These are phyloP conservation scores for Catenaria anguillulae DNA, from an alignment of 371 early-diverging fungal species.

Conservation along the genomic window DNA sequence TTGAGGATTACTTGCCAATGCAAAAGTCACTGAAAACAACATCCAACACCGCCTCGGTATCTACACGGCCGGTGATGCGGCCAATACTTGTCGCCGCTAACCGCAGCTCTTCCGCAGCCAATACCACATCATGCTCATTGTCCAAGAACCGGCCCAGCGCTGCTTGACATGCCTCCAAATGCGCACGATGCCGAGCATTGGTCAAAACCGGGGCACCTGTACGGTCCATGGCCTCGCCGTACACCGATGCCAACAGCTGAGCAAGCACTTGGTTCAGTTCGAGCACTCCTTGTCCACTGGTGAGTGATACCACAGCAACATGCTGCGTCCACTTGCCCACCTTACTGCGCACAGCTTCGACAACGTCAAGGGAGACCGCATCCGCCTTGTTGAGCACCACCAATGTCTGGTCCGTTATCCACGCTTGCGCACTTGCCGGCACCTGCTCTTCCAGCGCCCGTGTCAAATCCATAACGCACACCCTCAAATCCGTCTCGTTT, in stretches of 20 bases:
- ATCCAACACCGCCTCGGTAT: conserved; percentile 61
- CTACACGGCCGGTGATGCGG: conserved; percentile 55
- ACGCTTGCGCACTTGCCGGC: too few species aligned
- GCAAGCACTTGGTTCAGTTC: conserved; percentile 4
- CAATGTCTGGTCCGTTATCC: conserved; percentile 20
- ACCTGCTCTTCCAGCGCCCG: background rate
- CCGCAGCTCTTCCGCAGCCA: conserved; percentile 64
- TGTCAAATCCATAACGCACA: conserved; percentile 26
- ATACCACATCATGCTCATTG: conserved; percentile 34
- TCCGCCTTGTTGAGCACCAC: conserved; percentile 55
- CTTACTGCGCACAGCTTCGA: background rate
- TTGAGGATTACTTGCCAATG: too few species aligned
- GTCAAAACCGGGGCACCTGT: conserved; percentile 40
- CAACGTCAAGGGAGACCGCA: conserved; percentile 2
- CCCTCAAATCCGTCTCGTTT: conserved; percentile 28
- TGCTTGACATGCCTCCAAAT: conserved; percentile 41
- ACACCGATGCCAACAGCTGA: conserved; percentile 46
- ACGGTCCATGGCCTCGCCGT: conserved; percentile 37
- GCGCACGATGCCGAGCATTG: conserved; percentile 54
- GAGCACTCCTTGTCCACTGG: background rate
- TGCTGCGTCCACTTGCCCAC: background rate
- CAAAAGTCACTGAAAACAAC: conserved; percentile 33
- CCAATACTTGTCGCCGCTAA: conserved; percentile 51
- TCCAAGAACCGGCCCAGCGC: conserved; percentile 33
- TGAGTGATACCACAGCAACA: background rate